Evolutionary conservation across 352 stramenopile genomes (phyloP).

Genomic region (Lagenidium sp.): DNA sequence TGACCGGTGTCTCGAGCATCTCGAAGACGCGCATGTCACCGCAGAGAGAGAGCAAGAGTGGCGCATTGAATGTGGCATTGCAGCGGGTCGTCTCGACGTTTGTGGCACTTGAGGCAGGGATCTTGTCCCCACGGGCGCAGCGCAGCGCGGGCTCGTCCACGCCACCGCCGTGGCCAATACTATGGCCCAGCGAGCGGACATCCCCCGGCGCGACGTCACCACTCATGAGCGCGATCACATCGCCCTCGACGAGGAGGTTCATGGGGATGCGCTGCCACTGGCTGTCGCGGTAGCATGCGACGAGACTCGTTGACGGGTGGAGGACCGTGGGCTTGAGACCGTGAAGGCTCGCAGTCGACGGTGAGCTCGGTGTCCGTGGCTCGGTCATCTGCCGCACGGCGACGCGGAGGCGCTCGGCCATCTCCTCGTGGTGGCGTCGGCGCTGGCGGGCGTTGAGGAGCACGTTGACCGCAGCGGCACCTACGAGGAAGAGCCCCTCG

Average conservation of each 20-base stretch:
- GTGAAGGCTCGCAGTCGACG: neutral
- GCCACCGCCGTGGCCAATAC: neutral
- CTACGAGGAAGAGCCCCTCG: slow-evolving; percentile 52
- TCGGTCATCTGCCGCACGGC: slow-evolving; percentile 50
- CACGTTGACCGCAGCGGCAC: slow-evolving; percentile 46
- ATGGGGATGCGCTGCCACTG: slow-evolving; percentile 78
- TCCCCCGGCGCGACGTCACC: slow-evolving; percentile 67
- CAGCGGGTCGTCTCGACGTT: slow-evolving; percentile 41
- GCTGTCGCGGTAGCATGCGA: slow-evolving; percentile 69
- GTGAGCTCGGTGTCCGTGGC: neutral
- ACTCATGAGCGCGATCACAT: slow-evolving; percentile 77
- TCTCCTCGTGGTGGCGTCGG: slow-evolving; percentile 64
- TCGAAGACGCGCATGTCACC: slow-evolving; percentile 83
- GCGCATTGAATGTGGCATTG: slow-evolving; percentile 71
- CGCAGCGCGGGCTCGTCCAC: neutral
- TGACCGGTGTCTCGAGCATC: slow-evolving; percentile 76
- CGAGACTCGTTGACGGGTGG: slow-evolving; percentile 68
- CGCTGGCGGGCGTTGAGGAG: slow-evolving; percentile 58
- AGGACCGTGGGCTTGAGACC: slow-evolving; percentile 33
- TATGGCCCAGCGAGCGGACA: slow-evolving; percentile 37
- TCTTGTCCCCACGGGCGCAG: slow-evolving; percentile 48
- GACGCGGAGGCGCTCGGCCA: slow-evolving; percentile 62
- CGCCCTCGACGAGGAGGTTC: slow-evolving; percentile 76
- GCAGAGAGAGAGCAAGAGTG: slow-evolving; percentile 67
- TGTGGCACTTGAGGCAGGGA: slow-evolving; percentile 31